Evolutionary conservation across 2,329 filamentous ascomycete genomes (phyloP).

Genomic region (Epichloe baconii): DNA sequence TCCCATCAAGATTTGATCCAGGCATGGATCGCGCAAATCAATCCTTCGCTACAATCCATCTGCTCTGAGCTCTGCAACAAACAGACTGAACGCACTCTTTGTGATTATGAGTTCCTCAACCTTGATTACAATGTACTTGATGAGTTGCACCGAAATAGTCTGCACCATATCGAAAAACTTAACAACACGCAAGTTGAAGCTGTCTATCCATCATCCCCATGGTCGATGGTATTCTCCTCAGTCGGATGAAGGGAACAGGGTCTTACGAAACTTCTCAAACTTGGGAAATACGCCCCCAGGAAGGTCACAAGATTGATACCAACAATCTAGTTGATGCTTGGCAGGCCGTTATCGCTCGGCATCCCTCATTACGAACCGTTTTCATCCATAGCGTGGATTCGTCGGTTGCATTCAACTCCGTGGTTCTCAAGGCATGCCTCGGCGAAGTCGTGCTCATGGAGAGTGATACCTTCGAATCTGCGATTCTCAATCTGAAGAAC

Average conservation of each 20-base stretch:
- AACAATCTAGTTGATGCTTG: slow-evolving; percentile 6
- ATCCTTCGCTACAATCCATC: neutral
- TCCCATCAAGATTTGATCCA: neutral
- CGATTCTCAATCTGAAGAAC: neutral
- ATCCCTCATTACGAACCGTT: slow-evolving; percentile 6
- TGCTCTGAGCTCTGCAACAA: neutral
- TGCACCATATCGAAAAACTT: slow-evolving; percentile 1
- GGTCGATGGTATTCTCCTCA: slow-evolving; percentile 21
- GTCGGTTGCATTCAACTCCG: slow-evolving; percentile 4
- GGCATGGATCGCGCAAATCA: neutral
- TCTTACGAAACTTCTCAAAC: slow-evolving; percentile 3
- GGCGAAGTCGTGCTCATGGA: neutral
- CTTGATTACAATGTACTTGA: slow-evolving; percentile 3
- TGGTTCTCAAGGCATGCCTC: neutral
- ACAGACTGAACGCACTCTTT: neutral
- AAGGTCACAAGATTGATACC: neutral
- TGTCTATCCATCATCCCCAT: slow-evolving; percentile 20
- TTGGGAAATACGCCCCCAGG: neutral
- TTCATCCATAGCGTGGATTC: slow-evolving; percentile 5
- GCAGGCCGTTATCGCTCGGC: slow-evolving; percentile 5
- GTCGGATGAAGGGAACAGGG: slow-evolving; percentile 8
- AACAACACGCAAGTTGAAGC: slow-evolving; percentile 14
- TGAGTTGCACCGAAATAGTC: slow-evolving; percentile 7
- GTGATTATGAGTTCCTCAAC: slow-evolving; percentile 1
- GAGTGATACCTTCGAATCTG: neutral